A percentile compares a stretch with the other conserved stretches of the same genome.
These are phyloP conservation scores for Fusarium mangiferae DNA, from an alignment of 2,329 filamentous ascomycete species.

Conservation along the genomic window DNA sequence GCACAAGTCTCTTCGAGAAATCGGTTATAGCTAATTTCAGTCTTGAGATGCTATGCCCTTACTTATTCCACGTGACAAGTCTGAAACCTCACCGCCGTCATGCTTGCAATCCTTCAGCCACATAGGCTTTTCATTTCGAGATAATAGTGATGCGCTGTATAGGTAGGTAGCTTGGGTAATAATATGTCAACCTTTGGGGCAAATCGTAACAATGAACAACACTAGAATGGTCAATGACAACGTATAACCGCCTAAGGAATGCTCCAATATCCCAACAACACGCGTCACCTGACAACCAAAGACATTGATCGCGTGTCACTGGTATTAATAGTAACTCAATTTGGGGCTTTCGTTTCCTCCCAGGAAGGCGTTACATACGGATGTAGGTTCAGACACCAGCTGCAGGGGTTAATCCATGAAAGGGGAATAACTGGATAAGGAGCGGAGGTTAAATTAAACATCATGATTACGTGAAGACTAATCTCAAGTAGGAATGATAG, in stretches of 20 bases:
- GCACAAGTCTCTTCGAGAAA: neutral
- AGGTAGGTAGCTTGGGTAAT: neutral
- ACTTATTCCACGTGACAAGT: neutral
- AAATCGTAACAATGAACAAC: neutral
- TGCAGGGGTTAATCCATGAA: neutral
- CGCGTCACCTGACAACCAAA: neutral
- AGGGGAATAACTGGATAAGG: conserved; percentile 1
- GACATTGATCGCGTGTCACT: neutral
- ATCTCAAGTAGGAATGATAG: neutral
- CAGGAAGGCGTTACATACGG: neutral
- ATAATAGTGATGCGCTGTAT: neutral
- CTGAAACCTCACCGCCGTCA: neutral
- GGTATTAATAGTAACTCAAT: neutral
- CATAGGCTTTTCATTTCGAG: neutral
- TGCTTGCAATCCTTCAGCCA: neutral
- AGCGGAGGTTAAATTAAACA: conserved; percentile 17
- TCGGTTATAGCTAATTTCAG: neutral
- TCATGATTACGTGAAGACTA: neutral
- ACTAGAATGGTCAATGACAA: neutral
- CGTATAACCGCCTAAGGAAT: neutral
- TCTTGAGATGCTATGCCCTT: neutral
- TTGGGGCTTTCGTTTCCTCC: neutral
- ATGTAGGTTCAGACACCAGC: neutral
- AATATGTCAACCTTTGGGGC: neutral
- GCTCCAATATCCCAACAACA: neutral